Evolutionary conservation across 2,329 filamentous ascomycete species (phyloP).

Genomic region (Ophiocordyceps robertsii): DNA sequence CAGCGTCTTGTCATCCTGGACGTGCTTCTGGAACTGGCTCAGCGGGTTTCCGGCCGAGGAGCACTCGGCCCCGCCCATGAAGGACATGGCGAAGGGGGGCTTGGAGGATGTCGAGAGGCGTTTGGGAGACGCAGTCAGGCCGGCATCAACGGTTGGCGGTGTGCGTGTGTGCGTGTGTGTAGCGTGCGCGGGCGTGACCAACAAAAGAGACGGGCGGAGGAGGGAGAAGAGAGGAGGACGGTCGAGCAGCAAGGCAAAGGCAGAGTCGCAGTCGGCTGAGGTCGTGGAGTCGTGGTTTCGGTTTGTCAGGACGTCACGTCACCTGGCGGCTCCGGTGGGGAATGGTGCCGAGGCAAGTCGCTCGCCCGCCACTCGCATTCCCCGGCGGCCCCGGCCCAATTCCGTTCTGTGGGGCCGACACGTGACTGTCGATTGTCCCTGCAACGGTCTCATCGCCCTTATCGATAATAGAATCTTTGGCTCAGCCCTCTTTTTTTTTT

Average conservation of each 20-base stretch:
- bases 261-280: not conserved
- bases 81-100: conserved; percentile 56
- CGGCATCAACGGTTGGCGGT: not conserved
- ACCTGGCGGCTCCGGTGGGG: conserved; percentile 6
- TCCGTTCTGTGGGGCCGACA: not conserved
- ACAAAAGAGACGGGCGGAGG: too few relatives aligned
- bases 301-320: conserved; percentile 6
- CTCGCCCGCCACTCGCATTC: not conserved
- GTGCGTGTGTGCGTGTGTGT: too few relatives aligned
- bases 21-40: conserved; percentile 94
- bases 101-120: not conserved
- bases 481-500: conserved; percentile 17
- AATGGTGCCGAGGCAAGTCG: conserved; percentile 9
- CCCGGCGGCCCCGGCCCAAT: conserved; percentile 1
- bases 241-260: not conserved
- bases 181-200: too few relatives aligned
- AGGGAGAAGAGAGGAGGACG: not conserved
- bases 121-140: not conserved
- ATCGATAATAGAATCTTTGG: conserved; percentile 24
- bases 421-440: too few relatives aligned
- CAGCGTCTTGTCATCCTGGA: conserved; percentile 88
- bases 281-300: not conserved
- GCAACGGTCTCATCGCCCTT: conserved; percentile 4
- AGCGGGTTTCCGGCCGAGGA: conserved; percentile 92
- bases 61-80: conserved; percentile 90